phyloP scores from a whole-genome alignment of 1,284 basidiomycete species.

The Cerioporus squamosus region DNA sequence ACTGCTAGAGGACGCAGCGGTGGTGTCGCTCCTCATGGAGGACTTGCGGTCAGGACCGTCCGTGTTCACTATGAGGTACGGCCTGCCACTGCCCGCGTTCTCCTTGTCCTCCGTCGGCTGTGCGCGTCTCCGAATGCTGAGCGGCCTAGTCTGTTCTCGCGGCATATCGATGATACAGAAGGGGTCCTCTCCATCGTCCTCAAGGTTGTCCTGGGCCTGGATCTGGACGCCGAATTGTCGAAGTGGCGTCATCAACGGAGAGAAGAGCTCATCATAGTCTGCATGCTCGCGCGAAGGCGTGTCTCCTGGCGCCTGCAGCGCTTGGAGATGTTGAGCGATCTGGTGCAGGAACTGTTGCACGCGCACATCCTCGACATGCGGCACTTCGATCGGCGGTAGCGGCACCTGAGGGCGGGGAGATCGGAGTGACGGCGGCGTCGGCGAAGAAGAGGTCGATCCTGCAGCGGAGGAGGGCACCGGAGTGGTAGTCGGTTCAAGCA shows the following conservation, averaged over 20 bases:
- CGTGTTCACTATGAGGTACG: constrained; percentile 32
- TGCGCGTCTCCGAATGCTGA: constrained; percentile 38
- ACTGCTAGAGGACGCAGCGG: constrained; percentile 28
- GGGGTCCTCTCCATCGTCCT: constrained; percentile 8
- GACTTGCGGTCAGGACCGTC: constrained; percentile 39
- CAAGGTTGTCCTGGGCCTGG: constrained; percentile 12
- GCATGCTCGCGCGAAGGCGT: constrained; percentile 3
- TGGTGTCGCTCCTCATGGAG: constrained; percentile 44
- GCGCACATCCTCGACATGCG: constrained; percentile 66
- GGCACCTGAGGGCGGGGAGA: constrained; percentile 36
- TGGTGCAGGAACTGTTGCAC: constrained; percentile 83
- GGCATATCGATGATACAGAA: constrained; percentile 18
- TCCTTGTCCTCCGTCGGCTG: constrained; percentile 23
- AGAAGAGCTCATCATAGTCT: constrained; percentile 20
- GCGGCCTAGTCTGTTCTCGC: constrained; percentile 28
- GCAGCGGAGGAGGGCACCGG: constrained; percentile 20
- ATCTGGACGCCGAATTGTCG: constrained; percentile 16
- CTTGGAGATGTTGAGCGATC: constrained; percentile 79
- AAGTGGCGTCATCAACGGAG: constrained; percentile 18
- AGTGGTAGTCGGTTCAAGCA: constrained; percentile 19
- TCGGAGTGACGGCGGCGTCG: constrained; percentile 35
- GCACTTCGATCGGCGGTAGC: constrained; percentile 33
- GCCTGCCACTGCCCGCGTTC: no score
- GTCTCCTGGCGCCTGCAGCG: constrained; percentile 55
- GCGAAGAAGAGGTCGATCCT: constrained; percentile 31